These are phyloP conservation scores for Suhomyces coccinellae DNA, from an alignment of 1,139 yeast species.

Conservation along the genomic window DNA sequence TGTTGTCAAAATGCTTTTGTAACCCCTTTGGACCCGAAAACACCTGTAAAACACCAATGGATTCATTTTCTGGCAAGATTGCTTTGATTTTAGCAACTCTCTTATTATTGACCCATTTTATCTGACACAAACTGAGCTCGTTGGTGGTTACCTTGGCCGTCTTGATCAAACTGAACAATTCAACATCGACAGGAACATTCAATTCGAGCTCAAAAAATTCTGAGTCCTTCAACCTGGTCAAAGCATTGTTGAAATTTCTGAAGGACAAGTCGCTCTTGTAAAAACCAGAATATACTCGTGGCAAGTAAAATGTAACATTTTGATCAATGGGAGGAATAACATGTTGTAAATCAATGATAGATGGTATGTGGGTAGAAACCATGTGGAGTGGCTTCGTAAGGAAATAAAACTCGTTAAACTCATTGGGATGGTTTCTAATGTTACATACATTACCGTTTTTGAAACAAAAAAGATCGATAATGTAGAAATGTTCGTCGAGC, in stretches of 20 bases:
- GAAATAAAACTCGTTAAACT: constrained; percentile 64
- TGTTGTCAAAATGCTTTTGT: constrained; percentile 57
- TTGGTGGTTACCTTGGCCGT: constrained; percentile 53
- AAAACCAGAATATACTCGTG: constrained; percentile 82
- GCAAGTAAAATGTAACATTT: constrained; percentile 74
- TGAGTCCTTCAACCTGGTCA: constrained; percentile 68
- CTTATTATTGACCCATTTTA: constrained; percentile 64
- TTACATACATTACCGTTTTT: constrained; percentile 41
- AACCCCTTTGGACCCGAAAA: constrained; percentile 71
- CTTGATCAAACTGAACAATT: constrained; percentile 54
- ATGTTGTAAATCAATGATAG: constrained; percentile 76
- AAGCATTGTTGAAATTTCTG: constrained; percentile 72
- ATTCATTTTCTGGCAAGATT: constrained; percentile 63
- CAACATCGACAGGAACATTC: constrained; percentile 68
- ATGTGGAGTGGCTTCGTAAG: constrained; percentile 72
- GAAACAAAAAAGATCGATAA: constrained; percentile 58
- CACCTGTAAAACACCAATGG: constrained; percentile 72
- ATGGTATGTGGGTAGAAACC: constrained; percentile 85
- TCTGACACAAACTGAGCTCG: constrained; percentile 69
- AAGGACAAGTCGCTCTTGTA: constrained; percentile 58
- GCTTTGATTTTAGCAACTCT: constrained; percentile 81
- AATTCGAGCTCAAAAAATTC: constrained; percentile 81
- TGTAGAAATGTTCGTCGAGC: constrained; percentile 73
- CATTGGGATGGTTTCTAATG: constrained; percentile 23
- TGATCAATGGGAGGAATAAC: constrained; percentile 82